Conservation (phyloP, 2,329 filamentous ascomycete genomes). For the Penicillium fuscoglaucum region DNA sequence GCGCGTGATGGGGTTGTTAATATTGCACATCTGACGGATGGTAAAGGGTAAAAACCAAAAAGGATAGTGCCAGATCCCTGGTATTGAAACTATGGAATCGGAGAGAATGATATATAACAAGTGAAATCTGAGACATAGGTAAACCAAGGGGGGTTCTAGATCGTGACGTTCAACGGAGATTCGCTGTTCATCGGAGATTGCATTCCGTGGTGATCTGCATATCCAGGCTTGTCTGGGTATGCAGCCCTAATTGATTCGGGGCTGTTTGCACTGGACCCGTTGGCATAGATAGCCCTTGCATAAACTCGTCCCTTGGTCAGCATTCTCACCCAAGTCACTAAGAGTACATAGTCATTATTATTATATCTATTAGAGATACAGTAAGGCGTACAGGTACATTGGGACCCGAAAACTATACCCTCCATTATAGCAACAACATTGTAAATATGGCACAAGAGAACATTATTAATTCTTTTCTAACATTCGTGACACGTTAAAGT, state of each 20-base stretch:
- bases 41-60: neutral
- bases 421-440: neutral
- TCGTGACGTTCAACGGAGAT: neutral
- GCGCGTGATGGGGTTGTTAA: neutral
- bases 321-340: neutral
- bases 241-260: neutral
- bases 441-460: neutral
- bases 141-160: neutral
- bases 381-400: neutral
- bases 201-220: neutral
- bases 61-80: neutral
- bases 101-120: neutral
- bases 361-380: neutral
- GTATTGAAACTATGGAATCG: neutral
- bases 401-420: neutral
- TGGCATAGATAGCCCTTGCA: neutral
- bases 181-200: neutral
- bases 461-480: neutral
- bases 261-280: neutral
- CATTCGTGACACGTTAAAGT: conserved; percentile 1
- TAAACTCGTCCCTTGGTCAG: neutral
- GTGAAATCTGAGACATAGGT: neutral
- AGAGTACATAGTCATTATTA: too few species aligned
- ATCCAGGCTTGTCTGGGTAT: neutral
- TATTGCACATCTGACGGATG: neutral